Evolutionary conservation across 495 filamentous ascomycete species (phyloP).

Genomic region (Neurospora tetraspora): DNA sequence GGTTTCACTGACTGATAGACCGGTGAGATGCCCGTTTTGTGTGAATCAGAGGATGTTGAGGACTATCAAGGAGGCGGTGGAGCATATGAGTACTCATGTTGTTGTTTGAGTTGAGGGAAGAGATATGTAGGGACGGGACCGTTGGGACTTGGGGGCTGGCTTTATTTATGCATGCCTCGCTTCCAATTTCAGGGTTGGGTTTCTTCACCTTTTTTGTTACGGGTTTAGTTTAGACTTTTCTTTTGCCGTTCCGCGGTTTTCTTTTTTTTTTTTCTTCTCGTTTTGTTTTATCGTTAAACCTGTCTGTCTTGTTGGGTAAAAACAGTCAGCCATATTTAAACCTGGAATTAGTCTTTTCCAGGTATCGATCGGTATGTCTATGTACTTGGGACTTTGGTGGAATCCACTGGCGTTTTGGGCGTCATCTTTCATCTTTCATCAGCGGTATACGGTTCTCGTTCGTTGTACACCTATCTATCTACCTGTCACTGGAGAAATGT

Average conservation of each 20-base stretch:
- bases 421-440: not conserved
- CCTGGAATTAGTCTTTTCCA: not conserved
- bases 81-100: conserved; percentile 50
- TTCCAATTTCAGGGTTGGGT: not conserved
- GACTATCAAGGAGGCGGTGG: conserved; percentile 47
- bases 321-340: not conserved
- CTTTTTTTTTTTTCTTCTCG: too few relatives aligned
- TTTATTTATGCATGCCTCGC: not conserved
- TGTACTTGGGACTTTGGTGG: not conserved
- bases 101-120: conserved; percentile 27
- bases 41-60: conserved; percentile 47
- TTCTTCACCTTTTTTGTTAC: not conserved
- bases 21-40: conserved; percentile 47
- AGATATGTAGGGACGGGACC: not conserved
- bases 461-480: not conserved
- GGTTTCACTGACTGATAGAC: conserved; percentile 33
- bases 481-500: not conserved
- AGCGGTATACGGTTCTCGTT: not conserved
- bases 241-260: not conserved
- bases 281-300: not conserved
- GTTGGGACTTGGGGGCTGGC: not conserved
- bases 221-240: not conserved
- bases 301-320: not conserved
- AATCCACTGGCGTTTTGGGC: not conserved
- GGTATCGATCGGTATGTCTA: not conserved